A percentile compares a stretch with the other conserved stretches of the same genome.
These are phyloP conservation scores for Tolypocladium paradoxum DNA, from an alignment of 2,329 filamentous ascomycete species.

Conservation along the genomic window DNA sequence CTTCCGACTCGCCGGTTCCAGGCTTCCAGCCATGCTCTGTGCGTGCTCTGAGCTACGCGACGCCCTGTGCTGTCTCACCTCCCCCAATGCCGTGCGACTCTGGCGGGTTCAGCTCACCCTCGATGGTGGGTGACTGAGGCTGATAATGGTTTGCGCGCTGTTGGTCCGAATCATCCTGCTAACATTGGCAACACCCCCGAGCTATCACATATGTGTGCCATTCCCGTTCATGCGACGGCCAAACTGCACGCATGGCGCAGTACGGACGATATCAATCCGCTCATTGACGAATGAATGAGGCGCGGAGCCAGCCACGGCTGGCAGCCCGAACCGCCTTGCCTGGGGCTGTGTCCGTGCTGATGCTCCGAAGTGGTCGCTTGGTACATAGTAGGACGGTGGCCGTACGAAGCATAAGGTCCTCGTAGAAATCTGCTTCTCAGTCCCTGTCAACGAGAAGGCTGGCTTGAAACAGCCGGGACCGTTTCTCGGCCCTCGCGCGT, in stretches of 20 bases:
- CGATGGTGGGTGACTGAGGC: background rate
- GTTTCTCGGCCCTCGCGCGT: too few relatives aligned
- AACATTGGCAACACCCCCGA: background rate
- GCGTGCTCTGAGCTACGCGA: background rate
- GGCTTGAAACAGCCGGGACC: too few relatives aligned
- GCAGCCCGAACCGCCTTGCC: background rate
- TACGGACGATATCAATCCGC: background rate
- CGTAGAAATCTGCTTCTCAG: too few relatives aligned
- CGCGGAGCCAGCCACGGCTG: background rate
- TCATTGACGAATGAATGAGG: background rate
- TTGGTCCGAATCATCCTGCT: background rate
- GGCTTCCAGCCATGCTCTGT: background rate
- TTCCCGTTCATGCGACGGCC: background rate
- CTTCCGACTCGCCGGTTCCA: background rate
- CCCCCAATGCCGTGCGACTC: background rate
- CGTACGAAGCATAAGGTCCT: too few relatives aligned
- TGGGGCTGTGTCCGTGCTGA: too few relatives aligned
- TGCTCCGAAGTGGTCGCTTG: too few relatives aligned
- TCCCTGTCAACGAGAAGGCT: too few relatives aligned
- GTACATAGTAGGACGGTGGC: too few relatives aligned
- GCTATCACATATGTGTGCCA: background rate
- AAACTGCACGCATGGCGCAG: too few relatives aligned
- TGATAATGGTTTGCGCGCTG: background rate
- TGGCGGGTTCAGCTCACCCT: background rate
- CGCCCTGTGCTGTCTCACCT: background rate